phyloP scores from a whole-genome alignment of 108 stramenopile species.

The Cylindrotheca closterium region DNA sequence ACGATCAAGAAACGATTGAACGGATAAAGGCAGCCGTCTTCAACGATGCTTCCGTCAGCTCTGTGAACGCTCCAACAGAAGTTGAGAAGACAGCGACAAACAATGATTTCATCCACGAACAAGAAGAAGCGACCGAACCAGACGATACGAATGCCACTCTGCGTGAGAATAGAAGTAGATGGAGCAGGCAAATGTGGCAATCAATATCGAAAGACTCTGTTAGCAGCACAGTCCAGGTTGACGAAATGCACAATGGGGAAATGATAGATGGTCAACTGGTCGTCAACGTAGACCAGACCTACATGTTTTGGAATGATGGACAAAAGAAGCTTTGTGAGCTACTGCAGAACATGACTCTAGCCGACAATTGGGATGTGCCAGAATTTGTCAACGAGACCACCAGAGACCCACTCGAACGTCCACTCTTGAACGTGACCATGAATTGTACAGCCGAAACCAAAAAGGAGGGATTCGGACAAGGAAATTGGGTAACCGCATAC shows the following conservation, averaged over 20 bases:
- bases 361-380: not conserved
- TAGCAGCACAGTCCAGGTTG: too few relatives aligned
- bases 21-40: too few relatives aligned
- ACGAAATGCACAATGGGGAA: not conserved
- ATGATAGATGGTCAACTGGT: conserved; percentile 7
- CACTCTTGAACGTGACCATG: conserved; percentile 11
- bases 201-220: too few relatives aligned
- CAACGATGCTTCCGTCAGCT: too few relatives aligned
- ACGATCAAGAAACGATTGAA: too few relatives aligned
- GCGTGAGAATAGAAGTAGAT: too few relatives aligned
- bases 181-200: too few relatives aligned
- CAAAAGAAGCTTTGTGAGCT: conserved; percentile 19
- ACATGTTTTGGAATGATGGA: conserved; percentile 25
- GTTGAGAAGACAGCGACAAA: too few relatives aligned
- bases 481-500: conserved; percentile 26
- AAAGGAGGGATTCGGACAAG: conserved; percentile 11
- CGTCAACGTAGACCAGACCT: conserved; percentile 22
- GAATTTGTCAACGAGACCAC: not conserved
- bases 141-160: too few relatives aligned
- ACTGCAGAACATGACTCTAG: conserved; percentile 23
- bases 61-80: too few relatives aligned
- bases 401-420: not conserved
- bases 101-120: too few relatives aligned
- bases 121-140: too few relatives aligned
- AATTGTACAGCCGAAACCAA: conserved; percentile 7